phyloP scores from a whole-genome alignment of 257 asterid species.

The Anisodus tanguticus region DNA sequence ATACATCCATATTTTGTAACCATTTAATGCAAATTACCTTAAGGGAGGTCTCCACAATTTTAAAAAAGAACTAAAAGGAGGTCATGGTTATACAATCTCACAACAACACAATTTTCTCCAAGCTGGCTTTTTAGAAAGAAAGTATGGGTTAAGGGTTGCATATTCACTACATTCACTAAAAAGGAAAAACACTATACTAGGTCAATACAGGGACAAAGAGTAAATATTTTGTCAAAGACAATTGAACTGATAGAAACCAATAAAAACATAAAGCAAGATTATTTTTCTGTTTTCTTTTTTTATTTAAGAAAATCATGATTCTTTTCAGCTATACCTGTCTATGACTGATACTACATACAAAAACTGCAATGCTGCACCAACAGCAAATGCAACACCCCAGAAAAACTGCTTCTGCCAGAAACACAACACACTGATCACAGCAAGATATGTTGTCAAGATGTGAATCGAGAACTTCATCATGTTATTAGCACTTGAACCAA shows the following conservation, averaged over 20 bases:
- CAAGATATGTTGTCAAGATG: slow-evolving; percentile 90
- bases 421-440: slow-evolving; percentile 86
- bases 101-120: slow-evolving; percentile 13
- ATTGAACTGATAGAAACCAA: not conserved
- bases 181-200: not conserved
- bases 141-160: not conserved
- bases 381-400: slow-evolving; percentile 93
- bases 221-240: not conserved
- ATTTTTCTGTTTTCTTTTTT: slow-evolving; percentile 23
- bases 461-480: slow-evolving; percentile 93
- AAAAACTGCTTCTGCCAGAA: slow-evolving; percentile 83
- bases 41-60: not conserved
- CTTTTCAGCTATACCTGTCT: slow-evolving; percentile 67
- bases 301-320: not conserved
- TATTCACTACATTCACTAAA: not conserved
- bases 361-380: slow-evolving; percentile 90
- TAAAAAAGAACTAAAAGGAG: not conserved
- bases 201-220: not conserved
- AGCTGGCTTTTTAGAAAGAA: not conserved
- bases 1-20: not conserved
- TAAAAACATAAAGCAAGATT: not conserved
- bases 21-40: not conserved
- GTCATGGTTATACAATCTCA: slow-evolving; percentile 18
- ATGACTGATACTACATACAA: slow-evolving; percentile 84
- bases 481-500: slow-evolving; percentile 74